Conservation (phyloP, 2,329 filamentous ascomycete species). For the Bipolaris zeicola region DNA sequence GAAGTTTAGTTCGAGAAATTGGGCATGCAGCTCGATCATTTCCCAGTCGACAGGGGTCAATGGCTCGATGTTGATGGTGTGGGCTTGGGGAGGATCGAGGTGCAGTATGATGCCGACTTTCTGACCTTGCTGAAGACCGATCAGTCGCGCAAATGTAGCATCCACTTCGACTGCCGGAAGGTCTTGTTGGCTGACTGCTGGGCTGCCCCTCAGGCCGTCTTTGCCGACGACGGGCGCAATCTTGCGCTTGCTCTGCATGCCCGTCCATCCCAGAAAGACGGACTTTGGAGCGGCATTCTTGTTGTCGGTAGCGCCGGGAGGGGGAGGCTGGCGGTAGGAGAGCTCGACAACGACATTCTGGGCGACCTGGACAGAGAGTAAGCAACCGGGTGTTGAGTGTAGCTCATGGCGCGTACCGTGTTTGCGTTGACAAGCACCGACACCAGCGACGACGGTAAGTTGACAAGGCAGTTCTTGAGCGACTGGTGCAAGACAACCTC, state of each 20-base stretch:
- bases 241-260: conserved; percentile 91
- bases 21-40: conserved; percentile 96
- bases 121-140: conserved; percentile 81
- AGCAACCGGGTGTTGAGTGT: conserved; percentile 5
- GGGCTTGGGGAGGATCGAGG: conserved; percentile 85
- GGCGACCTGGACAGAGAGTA: conserved; percentile 72
- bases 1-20: conserved; percentile 92
- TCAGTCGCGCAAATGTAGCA: conserved; percentile 75
- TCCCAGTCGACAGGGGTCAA: conserved; percentile 97
- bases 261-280: conserved; percentile 93
- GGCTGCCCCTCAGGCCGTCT: conserved; percentile 70
- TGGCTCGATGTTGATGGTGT: conserved; percentile 96
- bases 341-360: conserved; percentile 98
- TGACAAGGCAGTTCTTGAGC: conserved; percentile 92
- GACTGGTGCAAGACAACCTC: conserved; percentile 81
- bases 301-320: conserved; percentile 49
- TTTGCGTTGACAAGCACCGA: conserved; percentile 86
- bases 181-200: conserved; percentile 73
- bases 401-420: conserved; percentile 65
- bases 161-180: conserved; percentile 82
- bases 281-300: conserved; percentile 61
- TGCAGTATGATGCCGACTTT: conserved; percentile 75
- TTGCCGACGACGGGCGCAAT: conserved; percentile 73
- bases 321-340: conserved; percentile 68
- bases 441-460: conserved; percentile 84